A percentile compares a stretch with the other conserved stretches of the same genome.
phyloP scores from a whole-genome alignment of 2,329 filamentous ascomycete species.

The Bipolaris victoriae region DNA sequence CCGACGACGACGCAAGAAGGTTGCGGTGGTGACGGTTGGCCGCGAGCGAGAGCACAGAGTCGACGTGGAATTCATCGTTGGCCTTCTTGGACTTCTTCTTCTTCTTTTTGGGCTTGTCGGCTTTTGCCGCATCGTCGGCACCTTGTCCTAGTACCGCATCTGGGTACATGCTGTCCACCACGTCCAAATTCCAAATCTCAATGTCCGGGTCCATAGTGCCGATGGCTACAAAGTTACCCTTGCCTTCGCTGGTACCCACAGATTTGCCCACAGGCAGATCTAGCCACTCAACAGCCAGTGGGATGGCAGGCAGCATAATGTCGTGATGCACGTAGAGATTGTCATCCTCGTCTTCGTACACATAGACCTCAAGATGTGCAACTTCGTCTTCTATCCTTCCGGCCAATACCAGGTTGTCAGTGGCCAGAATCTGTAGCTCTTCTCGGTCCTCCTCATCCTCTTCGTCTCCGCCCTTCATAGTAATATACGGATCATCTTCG shows the following conservation, averaged over 20 bases:
- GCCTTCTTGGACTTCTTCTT: conserved; percentile 89
- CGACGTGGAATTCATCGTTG: conserved; percentile 92
- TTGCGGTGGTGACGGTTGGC: conserved; percentile 94
- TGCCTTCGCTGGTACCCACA: conserved; percentile 59
- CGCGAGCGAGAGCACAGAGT: conserved; percentile 87
- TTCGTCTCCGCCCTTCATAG: conserved; percentile 70
- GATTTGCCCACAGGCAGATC: conserved; percentile 83
- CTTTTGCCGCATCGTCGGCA: conserved; percentile 56
- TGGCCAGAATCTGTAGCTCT: conserved; percentile 89
- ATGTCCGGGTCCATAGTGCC: conserved; percentile 99
- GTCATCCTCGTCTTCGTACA: conserved; percentile 93
- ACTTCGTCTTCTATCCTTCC: conserved; percentile 97
- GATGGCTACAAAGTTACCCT: conserved; percentile 90
- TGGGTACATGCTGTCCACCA: conserved; percentile 96
- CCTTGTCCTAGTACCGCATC: conserved; percentile 89
- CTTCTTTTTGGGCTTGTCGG: conserved; percentile 74
- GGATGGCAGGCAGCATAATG: conserved; percentile 97
- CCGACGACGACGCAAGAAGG: conserved; percentile 90
- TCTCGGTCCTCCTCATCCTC: conserved; percentile 90
- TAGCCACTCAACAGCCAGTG: conserved; percentile 93
- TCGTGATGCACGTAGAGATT: conserved; percentile 99
- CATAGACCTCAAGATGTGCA: conserved; percentile 93
- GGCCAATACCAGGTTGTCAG: conserved; percentile 89
- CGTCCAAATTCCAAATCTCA: conserved; percentile 96
- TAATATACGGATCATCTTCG: conserved; percentile 96